A percentile compares a stretch with the other conserved stretches of the same genome.
Evolutionary conservation across 2,329 filamentous ascomycete genomes (phyloP).

Genomic region (Verticillium klebahnii): DNA sequence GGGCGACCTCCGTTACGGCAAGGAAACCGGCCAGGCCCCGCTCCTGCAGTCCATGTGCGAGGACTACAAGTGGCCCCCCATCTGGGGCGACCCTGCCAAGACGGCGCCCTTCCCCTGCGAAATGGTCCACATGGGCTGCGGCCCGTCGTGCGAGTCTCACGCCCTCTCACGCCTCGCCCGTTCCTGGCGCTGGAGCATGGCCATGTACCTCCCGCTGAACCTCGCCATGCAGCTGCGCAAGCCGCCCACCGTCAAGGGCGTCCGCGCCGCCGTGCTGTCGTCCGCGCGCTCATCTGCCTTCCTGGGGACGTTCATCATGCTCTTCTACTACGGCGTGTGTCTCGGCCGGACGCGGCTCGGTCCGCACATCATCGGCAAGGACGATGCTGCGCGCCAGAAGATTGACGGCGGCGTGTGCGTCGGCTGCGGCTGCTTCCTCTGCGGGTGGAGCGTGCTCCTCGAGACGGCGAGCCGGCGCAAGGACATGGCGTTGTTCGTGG

Average conservation of each 20-base stretch:
- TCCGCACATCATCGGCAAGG: conserved; percentile 58
- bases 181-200: conserved; percentile 70
- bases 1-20: conserved; percentile 65
- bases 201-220: conserved; percentile 73
- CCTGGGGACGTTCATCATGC: conserved; percentile 68
- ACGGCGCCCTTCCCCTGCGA: conserved; percentile 75
- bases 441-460: conserved; percentile 76
- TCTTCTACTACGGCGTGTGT: conserved; percentile 85
- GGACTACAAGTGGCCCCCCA: conserved; percentile 63
- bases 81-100: conserved; percentile 67
- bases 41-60: conserved; percentile 68
- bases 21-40: conserved; percentile 64
- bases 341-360: conserved; percentile 70
- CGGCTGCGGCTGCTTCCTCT: conserved; percentile 65
- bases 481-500: conserved; percentile 77
- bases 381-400: conserved; percentile 38
- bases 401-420: conserved; percentile 66
- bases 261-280: conserved; percentile 47
- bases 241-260: conserved; percentile 37
- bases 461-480: conserved; percentile 63
- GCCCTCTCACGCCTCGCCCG: conserved; percentile 62
- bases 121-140: conserved; percentile 76
- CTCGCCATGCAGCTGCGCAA: conserved; percentile 55
- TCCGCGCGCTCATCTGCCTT: conserved; percentile 71
- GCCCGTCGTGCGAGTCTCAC: conserved; percentile 70